These are phyloP conservation scores for Diaporthe longicolla DNA, from an alignment of 2,329 filamentous ascomycete species.

Conservation along the genomic window DNA sequence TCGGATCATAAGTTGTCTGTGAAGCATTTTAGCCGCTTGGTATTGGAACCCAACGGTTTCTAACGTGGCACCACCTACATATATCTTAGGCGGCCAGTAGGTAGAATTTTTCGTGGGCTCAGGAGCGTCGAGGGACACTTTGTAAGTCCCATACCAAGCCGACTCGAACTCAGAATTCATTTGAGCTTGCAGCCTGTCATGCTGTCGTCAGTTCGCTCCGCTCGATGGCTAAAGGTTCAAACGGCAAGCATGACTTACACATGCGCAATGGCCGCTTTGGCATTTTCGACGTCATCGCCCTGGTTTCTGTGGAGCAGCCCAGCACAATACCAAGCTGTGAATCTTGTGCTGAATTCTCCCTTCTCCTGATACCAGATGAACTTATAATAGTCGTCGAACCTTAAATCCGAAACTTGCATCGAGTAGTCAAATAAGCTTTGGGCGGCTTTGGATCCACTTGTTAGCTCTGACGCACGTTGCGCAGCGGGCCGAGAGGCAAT, in stretches of 20 bases:
- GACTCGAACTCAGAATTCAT: conserved; percentile 55
- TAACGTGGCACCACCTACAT: conserved; percentile 44
- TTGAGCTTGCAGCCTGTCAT: conserved; percentile 45
- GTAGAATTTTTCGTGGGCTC: conserved; percentile 53
- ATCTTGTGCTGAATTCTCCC: conserved; percentile 58
- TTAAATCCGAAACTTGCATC: conserved; percentile 55
- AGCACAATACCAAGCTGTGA: conserved; percentile 59
- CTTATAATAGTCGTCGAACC: conserved; percentile 59
- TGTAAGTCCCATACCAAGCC: conserved; percentile 59
- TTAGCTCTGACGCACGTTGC: background rate
- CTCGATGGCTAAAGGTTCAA: no score
- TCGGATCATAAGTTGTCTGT: conserved; percentile 50
- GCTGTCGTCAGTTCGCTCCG: background rate
- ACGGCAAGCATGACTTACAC: conserved; percentile 46
- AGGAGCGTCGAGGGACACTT: conserved; percentile 57
- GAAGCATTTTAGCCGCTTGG: background rate
- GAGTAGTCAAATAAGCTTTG: conserved; percentile 57
- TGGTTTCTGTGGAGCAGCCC: conserved; percentile 55
- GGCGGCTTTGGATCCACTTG: conserved; percentile 47
- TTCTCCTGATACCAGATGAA: conserved; percentile 58
- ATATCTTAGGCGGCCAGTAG: conserved; percentile 53
- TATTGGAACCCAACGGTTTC: background rate
- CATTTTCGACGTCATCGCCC: conserved; percentile 53
- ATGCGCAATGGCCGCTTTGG: conserved; percentile 53
- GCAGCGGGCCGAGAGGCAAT: background rate